Evolutionary conservation across 2,329 filamentous ascomycete species (phyloP), one percentile per base, ranked within the genome.

Genomic region (Zopfia rhizophila): DNA sequence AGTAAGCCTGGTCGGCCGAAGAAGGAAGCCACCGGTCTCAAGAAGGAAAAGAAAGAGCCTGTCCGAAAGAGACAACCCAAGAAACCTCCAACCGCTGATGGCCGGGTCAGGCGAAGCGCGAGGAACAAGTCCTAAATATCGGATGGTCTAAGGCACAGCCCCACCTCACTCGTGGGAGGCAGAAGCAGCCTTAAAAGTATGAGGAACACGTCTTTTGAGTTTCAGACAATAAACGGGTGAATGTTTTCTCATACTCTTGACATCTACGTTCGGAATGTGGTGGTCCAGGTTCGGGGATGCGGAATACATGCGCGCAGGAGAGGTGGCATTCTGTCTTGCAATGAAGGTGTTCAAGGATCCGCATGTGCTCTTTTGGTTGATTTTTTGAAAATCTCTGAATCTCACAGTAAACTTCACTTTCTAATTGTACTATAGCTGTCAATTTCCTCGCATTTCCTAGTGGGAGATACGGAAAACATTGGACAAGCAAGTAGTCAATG

Each of bases 21-120:
- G 51, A 24, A 36, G 28, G n/a, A n/a, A n/a, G n/a, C n/a, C n/a
- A n/a, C n/a, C n/a, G n/a, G n/a, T n/a, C n/a, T n/a, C n/a, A 48
- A 44, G 14, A 65, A 65, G 40, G 66, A 71, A 31, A 70, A 75
- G 65, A 75, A 73, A 45, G 68, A 75, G 35, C 60, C 70, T 21
- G 63, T 54, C 12, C 61, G 63, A 57, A 78, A 78, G 68, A 73
- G 69, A 53, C 62, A 72, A 56, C 72, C 76, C 21, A 79, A 80
- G 73, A 74, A 74, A 57, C 75, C 77, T 23, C 76, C 77, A 8
- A 79, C 77, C 21, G 76, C 72, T 38, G 69, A 73, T 42, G 77
- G 77, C 30, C 69, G 77, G 66, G 77, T 77, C 19, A 64, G 77
- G 45, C 74, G 77, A 41, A 78, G 75, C 35, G 70, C 67, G 18